Conservation (phyloP, 2,329 filamentous ascomycete genomes). For the Ceratocystis smalleyi region DNA sequence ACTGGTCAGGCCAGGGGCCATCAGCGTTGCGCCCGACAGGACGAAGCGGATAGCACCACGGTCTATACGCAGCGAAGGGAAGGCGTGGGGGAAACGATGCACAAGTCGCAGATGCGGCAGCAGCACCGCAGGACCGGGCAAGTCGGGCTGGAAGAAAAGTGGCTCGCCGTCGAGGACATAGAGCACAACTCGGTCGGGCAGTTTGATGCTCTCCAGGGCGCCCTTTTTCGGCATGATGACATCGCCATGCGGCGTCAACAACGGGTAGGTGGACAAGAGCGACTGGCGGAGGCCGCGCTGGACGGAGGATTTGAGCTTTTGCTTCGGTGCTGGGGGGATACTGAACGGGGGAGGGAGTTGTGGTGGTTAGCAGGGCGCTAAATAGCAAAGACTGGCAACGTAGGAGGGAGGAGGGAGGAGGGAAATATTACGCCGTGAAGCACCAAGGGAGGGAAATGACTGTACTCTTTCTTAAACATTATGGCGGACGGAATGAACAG, state of each 20-base stretch:
- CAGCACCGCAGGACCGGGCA: slow-evolving; percentile 41
- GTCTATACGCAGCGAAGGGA: slow-evolving; percentile 79
- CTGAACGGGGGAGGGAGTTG: slow-evolving; percentile 28
- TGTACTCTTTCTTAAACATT: slow-evolving; percentile 92
- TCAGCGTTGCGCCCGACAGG: slow-evolving; percentile 78
- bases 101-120: slow-evolving; percentile 81
- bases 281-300: slow-evolving; percentile 75
- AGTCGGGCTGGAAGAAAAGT: slow-evolving; percentile 78
- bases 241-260: slow-evolving; percentile 76
- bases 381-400: background rate
- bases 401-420: background rate
- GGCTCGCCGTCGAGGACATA: slow-evolving; percentile 67
- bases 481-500: slow-evolving; percentile 22
- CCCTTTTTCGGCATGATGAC: slow-evolving; percentile 91
- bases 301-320: slow-evolving; percentile 93
- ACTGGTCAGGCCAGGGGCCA: slow-evolving; percentile 86
- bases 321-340: slow-evolving; percentile 63
- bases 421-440: slow-evolving; percentile 6
- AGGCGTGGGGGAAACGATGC: slow-evolving; percentile 73
- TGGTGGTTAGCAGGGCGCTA: background rate
- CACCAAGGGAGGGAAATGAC: slow-evolving; percentile 16
- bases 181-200: slow-evolving; percentile 77
- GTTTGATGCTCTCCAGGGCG: slow-evolving; percentile 77
- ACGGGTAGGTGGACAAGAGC: slow-evolving; percentile 70
- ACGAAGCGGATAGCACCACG: slow-evolving; percentile 95